Conservation (phyloP, 2,329 filamentous ascomycete species). For the Sarocladium strictum region DNA sequence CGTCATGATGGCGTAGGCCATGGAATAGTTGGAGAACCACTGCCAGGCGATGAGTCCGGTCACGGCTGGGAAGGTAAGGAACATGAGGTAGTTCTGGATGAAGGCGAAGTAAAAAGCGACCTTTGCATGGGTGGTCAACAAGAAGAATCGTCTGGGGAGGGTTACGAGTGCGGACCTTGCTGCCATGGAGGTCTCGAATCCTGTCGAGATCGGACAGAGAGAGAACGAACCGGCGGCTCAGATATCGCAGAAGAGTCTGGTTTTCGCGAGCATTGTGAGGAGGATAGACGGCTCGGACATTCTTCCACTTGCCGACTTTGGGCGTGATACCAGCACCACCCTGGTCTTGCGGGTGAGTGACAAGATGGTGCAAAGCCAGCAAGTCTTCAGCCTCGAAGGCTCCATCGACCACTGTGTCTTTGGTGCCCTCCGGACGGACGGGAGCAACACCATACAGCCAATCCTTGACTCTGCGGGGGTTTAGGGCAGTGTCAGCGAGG, state of each 20-base stretch:
- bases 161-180: conserved; percentile 35
- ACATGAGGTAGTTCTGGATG: conserved; percentile 68
- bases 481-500: background rate
- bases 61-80: conserved; percentile 62
- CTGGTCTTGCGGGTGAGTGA: conserved; percentile 49
- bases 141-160: background rate
- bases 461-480: conserved; percentile 57
- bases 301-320: conserved; percentile 50
- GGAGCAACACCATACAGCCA: conserved; percentile 67
- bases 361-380: conserved; percentile 63
- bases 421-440: conserved; percentile 51
- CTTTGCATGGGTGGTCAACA: conserved; percentile 22
- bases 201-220: conserved; percentile 47
- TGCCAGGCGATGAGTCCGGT: conserved; percentile 65
- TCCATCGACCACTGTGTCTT: conserved; percentile 45
- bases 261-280: conserved; percentile 55
- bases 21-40: conserved; percentile 63
- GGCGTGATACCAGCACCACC: conserved; percentile 60
- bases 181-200: conserved; percentile 56
- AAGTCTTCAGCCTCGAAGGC: conserved; percentile 59
- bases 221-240: conserved; percentile 47
- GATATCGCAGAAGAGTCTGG: conserved; percentile 48
- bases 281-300: conserved; percentile 56
- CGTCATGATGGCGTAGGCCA: conserved; percentile 60
- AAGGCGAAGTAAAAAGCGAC: conserved; percentile 82